These are phyloP conservation scores for Rasamsonia emersonii DNA, from an alignment of 2,329 filamentous ascomycete species.

Conservation along the genomic window DNA sequence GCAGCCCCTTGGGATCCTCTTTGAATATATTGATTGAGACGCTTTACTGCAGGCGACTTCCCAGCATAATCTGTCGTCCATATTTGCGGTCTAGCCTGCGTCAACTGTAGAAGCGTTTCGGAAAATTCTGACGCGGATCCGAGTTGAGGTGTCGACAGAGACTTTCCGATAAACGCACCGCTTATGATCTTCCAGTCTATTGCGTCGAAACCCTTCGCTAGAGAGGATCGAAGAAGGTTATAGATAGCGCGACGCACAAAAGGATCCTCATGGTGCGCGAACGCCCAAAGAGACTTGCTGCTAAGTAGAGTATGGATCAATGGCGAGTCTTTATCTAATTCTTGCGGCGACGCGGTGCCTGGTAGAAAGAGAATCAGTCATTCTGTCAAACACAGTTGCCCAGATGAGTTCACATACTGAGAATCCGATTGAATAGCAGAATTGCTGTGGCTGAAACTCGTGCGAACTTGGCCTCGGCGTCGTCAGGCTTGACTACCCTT, in stretches of 20 bases:
- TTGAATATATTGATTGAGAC: slow-evolving; percentile 65
- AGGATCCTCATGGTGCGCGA: slow-evolving; percentile 48
- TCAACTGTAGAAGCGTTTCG: slow-evolving; percentile 58
- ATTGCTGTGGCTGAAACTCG: slow-evolving; percentile 61
- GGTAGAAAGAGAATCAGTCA: slow-evolving; percentile 10
- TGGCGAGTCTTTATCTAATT: slow-evolving; percentile 52
- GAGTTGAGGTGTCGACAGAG: slow-evolving; percentile 61
- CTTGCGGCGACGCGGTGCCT: slow-evolving; percentile 32
- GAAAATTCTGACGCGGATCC: slow-evolving; percentile 67
- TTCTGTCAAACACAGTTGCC: background rate
- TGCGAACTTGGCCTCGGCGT: slow-evolving; percentile 76
- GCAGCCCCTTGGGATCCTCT: slow-evolving; percentile 76
- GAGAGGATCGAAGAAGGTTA: slow-evolving; percentile 43
- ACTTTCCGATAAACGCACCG: slow-evolving; percentile 63
- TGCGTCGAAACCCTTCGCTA: slow-evolving; percentile 39
- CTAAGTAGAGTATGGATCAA: slow-evolving; percentile 60
- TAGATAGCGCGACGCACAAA: slow-evolving; percentile 52
- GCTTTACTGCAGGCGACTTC: slow-evolving; percentile 47
- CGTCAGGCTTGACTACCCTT: slow-evolving; percentile 71
- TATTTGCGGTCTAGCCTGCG: slow-evolving; percentile 54
- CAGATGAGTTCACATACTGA: slow-evolving; percentile 28
- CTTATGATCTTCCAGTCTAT: slow-evolving; percentile 59
- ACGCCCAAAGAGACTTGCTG: slow-evolving; percentile 53
- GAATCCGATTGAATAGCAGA: slow-evolving; percentile 45
- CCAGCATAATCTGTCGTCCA: slow-evolving; percentile 62